Evolutionary conservation across 1,139 yeast species (phyloP).

Genomic region (Sugiyamaella sp.): DNA sequence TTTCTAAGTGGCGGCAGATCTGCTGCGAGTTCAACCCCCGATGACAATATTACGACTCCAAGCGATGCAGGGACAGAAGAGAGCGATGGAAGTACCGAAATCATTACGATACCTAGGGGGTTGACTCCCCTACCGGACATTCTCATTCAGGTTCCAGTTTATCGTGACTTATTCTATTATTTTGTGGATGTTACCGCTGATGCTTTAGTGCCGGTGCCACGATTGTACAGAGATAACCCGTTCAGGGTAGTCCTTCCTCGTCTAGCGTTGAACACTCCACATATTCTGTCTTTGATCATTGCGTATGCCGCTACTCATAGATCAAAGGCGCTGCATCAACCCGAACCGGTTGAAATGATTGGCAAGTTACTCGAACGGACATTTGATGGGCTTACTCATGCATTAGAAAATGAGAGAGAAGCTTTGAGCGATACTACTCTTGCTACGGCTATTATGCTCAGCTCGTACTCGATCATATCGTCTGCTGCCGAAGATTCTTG

Average conservation of each 20-base stretch:
- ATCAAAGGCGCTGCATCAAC: constrained; percentile 40
- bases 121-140: constrained; percentile 61
- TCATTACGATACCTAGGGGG: constrained; percentile 50
- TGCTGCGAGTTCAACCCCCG: constrained; percentile 15
- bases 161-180: constrained; percentile 62
- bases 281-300: constrained; percentile 58
- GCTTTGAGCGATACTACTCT: constrained; percentile 68
- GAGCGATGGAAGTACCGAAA: constrained; percentile 8
- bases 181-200: constrained; percentile 65
- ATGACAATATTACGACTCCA: constrained; percentile 13
- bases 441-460: constrained; percentile 62
- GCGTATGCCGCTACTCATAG: constrained; percentile 68
- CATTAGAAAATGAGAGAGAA: constrained; percentile 55
- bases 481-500: constrained; percentile 46
- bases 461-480: constrained; percentile 64
- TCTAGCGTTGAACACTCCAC: constrained; percentile 64
- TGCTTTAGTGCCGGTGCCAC: constrained; percentile 69
- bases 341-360: constrained; percentile 50
- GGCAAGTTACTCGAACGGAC: constrained; percentile 59
- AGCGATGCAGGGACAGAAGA: constrained; percentile 22
- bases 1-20: constrained; percentile 6
- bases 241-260: constrained; percentile 66
- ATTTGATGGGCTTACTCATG: constrained; percentile 56
- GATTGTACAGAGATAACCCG: constrained; percentile 63
- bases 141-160: constrained; percentile 59